Base-by-base conservation (phyloP, 2,329 filamentous ascomycete species). In the Phialemoniopsis sp. region DNA sequence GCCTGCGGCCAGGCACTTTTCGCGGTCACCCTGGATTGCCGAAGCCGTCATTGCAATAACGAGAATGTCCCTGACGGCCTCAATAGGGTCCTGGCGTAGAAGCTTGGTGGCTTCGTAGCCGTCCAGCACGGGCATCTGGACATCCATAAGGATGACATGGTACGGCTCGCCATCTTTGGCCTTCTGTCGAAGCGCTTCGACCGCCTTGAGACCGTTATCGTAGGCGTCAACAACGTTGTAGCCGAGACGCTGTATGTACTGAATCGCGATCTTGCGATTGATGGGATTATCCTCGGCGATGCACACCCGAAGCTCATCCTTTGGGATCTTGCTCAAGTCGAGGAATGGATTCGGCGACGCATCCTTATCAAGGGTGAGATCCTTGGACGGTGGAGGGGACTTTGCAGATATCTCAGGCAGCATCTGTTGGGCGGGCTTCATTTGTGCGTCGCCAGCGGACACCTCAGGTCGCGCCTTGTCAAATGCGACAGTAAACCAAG, bases 11-110 rank as follows among this genome's bases (percentile, higher is more conserved):
- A 96, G 68, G 51, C 91, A 96, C 64, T 95, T 96, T 59, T 97
- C 91, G 35, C 90, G 76, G 57, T 97, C 91, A 14, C 91, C 91
- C 57, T 93, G 87, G 45, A 97, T 97, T 4, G 91, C 91, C 18
- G 85, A 90, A 2, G 91, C 91, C 1, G 91, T 97, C 91, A 97
- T 96, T 39, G 91, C 91, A 51, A 97, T 96, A 36, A 97, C 87
- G n/a, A 96, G 70, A 2, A 94, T 80, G 47, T 87, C 82, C 38
- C 87, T 76, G 10, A 97, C 88, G 8, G 78, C 76, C 29, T 89
- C 83, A 42, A 89, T 77, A 0, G 78, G 60, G 58, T 96, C 89
- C 49, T 80, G 79, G 9, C 90, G 82, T 33, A 96, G 80, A 42
- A 89, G 75, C 48, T 85, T 85, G 1, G 90, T 96, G 2, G 90